Percentiles rank a stretch among this genome's conserved stretches.
These are phyloP conservation scores for Lathyrus sativus DNA, from an alignment of 306 rosid genomes.

Conservation along the genomic window DNA sequence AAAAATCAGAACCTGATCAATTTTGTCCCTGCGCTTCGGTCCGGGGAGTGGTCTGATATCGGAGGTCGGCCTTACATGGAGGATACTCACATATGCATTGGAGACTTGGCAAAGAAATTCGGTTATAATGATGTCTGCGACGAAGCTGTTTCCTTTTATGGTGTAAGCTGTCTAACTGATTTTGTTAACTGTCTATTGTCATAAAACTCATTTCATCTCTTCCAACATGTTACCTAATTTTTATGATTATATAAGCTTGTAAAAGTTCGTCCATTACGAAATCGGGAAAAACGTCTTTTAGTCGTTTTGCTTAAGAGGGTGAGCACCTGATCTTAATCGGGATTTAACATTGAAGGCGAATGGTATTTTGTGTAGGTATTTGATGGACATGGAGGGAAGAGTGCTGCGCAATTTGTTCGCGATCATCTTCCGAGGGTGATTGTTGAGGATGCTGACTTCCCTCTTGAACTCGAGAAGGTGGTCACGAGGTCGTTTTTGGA, in stretches of 20 bases:
- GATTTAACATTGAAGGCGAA: conserved; percentile 26
- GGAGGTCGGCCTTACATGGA: conserved; percentile 80
- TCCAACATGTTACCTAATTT: background rate
- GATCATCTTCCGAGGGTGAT: conserved; percentile 86
- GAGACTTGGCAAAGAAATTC: conserved; percentile 71
- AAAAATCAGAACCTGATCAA: conserved; percentile 51
- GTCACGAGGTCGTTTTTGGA: conserved; percentile 77
- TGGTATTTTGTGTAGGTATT: conserved; percentile 65
- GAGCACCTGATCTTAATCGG: background rate
- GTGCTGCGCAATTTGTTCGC: conserved; percentile 83
- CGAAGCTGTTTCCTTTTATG: conserved; percentile 85
- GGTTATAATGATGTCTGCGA: conserved; percentile 42
- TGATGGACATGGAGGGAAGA: conserved; percentile 95
- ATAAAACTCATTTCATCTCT: conserved; percentile 20
- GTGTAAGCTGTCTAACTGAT: conserved; percentile 57
- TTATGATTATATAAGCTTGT: background rate
- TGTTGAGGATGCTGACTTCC: conserved; percentile 87
- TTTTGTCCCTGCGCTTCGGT: conserved; percentile 68
- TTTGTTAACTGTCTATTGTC: conserved; percentile 19
- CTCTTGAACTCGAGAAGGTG: conserved; percentile 86
- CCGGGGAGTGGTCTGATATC: conserved; percentile 95
- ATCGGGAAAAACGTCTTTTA: background rate
- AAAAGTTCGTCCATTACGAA: background rate
- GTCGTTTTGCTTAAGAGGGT: background rate
- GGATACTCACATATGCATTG: conserved; percentile 90